Base-by-base conservation (phyloP, 129 eudicot genomes). In the Lonicera japonica region DNA sequence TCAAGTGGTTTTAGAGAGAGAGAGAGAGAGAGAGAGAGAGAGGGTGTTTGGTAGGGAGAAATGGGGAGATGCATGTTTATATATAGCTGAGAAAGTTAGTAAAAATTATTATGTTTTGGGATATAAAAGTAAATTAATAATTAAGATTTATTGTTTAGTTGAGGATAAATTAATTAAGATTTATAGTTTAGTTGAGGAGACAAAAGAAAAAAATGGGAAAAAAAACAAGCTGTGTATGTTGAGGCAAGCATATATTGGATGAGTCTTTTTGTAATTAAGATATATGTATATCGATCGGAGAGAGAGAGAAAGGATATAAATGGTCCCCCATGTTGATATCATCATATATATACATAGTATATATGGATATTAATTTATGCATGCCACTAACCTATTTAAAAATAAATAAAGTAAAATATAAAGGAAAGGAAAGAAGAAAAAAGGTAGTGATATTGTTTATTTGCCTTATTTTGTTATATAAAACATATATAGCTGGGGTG, bases 151-250 rank as follows among this genome's bases (percentile, higher is more conserved):
- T 58, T 72, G 23, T 71, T 19, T 46, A 23, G 29, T 57, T 63
- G 48, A 24, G 48, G 66, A 70, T n/a, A n/a, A 29, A 63, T 24
- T 11, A 24, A 36, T 51, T 43, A 34, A 52, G 51, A 43, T 57
- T 61, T 66, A 34, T 58, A 71, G 23, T 71, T 19, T 46, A 23
- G 29, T 57, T 63, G 48, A 24, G 48, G 66, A 70, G 83, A 81
- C 82, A 75, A 78, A 17, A 60, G 58, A 63, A 75, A 77, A 74
- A 52, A 64, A 23, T 66, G 46, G 66, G 58, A 46, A 64, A 64
- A 60, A 77, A 77, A 71, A 77, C 61, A 73, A 84, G 78, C 70
- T 29, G 36, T 72, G 75, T 66, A 24, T 54, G 64, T 50, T 56
- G 67, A 67, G 74, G 36, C 36, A 29, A 29, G 82, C 71, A 72